phyloP scores from a whole-genome alignment of 2,329 filamentous ascomycete genomes.

The Alternaria triticimaculans region DNA sequence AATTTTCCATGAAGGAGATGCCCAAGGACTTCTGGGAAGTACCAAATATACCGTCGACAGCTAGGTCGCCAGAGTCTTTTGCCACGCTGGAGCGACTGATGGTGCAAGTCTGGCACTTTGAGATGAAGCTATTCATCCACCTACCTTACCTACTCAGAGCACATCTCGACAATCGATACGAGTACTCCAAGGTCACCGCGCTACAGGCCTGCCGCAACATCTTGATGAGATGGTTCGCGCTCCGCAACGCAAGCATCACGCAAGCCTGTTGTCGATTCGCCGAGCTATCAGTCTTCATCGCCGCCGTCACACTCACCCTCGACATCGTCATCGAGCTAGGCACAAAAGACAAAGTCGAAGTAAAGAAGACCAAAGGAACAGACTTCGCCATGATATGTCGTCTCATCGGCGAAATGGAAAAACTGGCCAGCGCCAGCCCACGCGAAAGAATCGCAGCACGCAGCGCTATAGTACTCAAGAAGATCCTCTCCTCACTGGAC shows the following conservation, averaged over 20 bases:
- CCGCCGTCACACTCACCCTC: conserved; percentile 43
- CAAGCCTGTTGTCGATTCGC: conserved; percentile 44
- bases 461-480: conserved; percentile 43
- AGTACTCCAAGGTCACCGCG: conserved; percentile 44
- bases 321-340: conserved; percentile 47
- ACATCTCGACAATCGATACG: conserved; percentile 40
- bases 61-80: conserved; percentile 37
- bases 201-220: conserved; percentile 45
- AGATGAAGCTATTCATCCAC: conserved; percentile 46
- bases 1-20: conserved; percentile 37
- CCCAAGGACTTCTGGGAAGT: conserved; percentile 47
- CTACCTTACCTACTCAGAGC: conserved; percentile 44
- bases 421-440: conserved; percentile 36
- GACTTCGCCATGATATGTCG: conserved; percentile 48
- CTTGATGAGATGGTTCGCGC: conserved; percentile 47
- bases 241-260: conserved; percentile 43
- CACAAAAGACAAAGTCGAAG: conserved; percentile 41
- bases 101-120: conserved; percentile 47
- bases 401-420: conserved; percentile 46
- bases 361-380: conserved; percentile 41
- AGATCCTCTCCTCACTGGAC: conserved; percentile 41
- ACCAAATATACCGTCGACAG: conserved; percentile 43
- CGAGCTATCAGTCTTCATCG: conserved; percentile 45
- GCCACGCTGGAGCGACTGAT: conserved; percentile 38
- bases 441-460: conserved; percentile 45